Evolutionary conservation across 495 filamentous ascomycete species (phyloP).

Genomic region (Aspergillus asperescens): DNA sequence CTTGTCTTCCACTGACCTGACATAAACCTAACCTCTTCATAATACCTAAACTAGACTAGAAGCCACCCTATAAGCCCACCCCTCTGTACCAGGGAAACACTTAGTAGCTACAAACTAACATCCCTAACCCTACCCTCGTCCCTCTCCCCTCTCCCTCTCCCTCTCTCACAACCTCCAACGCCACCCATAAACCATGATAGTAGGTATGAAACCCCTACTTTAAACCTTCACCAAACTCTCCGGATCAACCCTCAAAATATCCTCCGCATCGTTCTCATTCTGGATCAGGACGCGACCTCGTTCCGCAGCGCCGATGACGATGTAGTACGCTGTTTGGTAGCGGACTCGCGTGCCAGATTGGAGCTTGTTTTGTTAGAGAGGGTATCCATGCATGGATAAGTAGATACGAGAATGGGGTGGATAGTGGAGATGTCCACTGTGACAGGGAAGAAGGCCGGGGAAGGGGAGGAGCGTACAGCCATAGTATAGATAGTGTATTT

Average conservation of each 20-base stretch:
- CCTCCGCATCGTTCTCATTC: not conserved
- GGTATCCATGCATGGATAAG: too few relatives aligned
- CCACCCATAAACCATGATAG: too few relatives aligned
- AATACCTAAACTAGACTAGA: too few relatives aligned
- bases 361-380: not conserved
- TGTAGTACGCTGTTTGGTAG: not conserved
- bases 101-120: too few relatives aligned
- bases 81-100: too few relatives aligned
- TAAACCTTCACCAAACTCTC: not conserved
- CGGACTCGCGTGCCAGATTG: not conserved
- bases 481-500: not conserved
- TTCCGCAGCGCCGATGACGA: constrained; percentile 1
- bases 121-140: too few relatives aligned
- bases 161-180: too few relatives aligned
- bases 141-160: too few relatives aligned
- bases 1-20: too few relatives aligned
- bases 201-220: too few relatives aligned
- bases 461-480: not conserved
- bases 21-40: too few relatives aligned
- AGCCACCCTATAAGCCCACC: too few relatives aligned
- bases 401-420: not conserved
- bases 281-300: constrained; percentile 1
- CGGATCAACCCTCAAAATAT: not conserved
- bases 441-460: not conserved
- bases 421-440: not conserved